Percentiles rank a stretch among this genome's conserved stretches.
These are phyloP conservation scores for Cucurbita argyrosperma DNA, from an alignment of 306 rosid genomes.

Conservation along the genomic window DNA sequence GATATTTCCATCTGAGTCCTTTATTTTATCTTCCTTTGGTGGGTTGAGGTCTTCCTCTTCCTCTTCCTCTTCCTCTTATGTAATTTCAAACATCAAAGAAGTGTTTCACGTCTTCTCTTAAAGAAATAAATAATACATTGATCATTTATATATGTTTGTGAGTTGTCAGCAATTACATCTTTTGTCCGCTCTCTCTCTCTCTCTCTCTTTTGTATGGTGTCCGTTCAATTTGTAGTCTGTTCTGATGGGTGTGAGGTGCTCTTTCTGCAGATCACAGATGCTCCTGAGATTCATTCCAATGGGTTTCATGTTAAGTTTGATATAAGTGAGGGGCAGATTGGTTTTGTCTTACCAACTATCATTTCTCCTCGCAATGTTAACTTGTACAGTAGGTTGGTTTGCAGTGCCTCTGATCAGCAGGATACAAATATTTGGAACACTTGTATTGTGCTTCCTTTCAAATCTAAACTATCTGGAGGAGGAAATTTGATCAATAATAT, in stretches of 20 bases:
- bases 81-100: background rate
- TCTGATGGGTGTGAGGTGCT: slow-evolving; percentile 11
- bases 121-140: background rate
- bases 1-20: background rate
- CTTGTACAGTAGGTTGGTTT: slow-evolving; percentile 42
- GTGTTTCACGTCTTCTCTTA: background rate
- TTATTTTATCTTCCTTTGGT: background rate
- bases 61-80: background rate
- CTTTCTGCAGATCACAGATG: slow-evolving; percentile 73
- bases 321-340: slow-evolving; percentile 86
- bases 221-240: background rate
- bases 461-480: slow-evolving; percentile 43
- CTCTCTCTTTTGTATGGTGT: background rate
- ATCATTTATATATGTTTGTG: background rate
- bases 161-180: background rate
- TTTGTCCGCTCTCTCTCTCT: background rate
- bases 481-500: slow-evolving; percentile 43
- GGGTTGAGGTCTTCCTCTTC: background rate
- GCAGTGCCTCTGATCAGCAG: slow-evolving; percentile 26
- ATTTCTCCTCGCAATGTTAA: slow-evolving; percentile 57
- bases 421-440: slow-evolving; percentile 57
- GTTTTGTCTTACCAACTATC: slow-evolving; percentile 81
- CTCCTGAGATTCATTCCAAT: slow-evolving; percentile 96
- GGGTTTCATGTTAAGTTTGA: slow-evolving; percentile 96
- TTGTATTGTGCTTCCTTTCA: slow-evolving; percentile 87